Conservation (phyloP, 2,329 filamentous ascomycete species). For the Xylaria sp. region DNA sequence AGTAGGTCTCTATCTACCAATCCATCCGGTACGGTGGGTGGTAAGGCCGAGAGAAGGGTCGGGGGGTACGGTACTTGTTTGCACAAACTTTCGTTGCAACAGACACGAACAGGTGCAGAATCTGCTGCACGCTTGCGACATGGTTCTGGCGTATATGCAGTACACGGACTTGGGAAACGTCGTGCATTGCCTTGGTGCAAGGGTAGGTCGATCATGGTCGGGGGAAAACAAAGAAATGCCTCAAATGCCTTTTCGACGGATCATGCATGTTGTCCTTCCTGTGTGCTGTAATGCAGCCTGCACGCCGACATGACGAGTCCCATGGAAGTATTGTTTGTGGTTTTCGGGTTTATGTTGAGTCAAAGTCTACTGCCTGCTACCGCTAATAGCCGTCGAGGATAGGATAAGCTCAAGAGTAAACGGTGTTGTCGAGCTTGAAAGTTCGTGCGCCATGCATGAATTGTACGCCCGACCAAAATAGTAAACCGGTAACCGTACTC, state of each 20-base stretch:
- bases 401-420: neutral
- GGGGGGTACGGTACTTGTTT: conserved; percentile 9
- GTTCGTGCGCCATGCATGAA: neutral
- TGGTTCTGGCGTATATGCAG: conserved; percentile 17
- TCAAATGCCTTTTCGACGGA: conserved; percentile 28
- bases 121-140: conserved; percentile 14
- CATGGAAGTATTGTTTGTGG: neutral
- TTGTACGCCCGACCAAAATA: neutral
- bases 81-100: conserved; percentile 15
- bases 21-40: conserved; percentile 9
- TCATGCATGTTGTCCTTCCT: conserved; percentile 23
- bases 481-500: neutral
- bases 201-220: conserved; percentile 9
- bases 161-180: neutral
- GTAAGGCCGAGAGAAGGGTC: neutral
- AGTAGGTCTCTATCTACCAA: neutral
- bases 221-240: conserved; percentile 31
- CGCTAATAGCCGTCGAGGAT: conserved; percentile 4
- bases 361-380: conserved; percentile 2
- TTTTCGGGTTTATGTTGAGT: neutral
- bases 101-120: conserved; percentile 10
- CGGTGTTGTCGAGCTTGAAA: neutral
- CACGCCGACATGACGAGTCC: neutral
- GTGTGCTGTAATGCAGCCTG: neutral
- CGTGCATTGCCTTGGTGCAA: conserved; percentile 18